phyloP scores from a whole-genome alignment of 192 early-diverging fungal genomes.

The Piromyces finnis region DNA sequence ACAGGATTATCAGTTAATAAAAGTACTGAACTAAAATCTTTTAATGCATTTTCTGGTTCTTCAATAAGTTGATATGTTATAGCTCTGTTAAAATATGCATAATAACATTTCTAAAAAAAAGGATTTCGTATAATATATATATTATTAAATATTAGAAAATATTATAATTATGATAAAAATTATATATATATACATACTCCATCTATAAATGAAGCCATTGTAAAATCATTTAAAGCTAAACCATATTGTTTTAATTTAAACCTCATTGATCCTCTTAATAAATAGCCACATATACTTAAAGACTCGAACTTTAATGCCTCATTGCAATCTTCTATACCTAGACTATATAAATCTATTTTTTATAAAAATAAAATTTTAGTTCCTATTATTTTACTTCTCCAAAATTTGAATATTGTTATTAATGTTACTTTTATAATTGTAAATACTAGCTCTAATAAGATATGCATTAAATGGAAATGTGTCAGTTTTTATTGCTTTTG shows the following conservation, averaged over 20 bases:
- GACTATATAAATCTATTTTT: not conserved
- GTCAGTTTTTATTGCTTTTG: not conserved
- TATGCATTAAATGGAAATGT: not conserved
- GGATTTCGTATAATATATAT: not conserved
- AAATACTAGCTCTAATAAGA: not conserved
- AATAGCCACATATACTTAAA: not conserved
- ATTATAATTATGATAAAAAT: no score
- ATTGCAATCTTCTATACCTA: not conserved
- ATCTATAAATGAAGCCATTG: not conserved
- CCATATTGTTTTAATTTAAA: not conserved
- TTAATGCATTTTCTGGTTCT: not conserved
- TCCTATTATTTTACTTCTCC: no score
- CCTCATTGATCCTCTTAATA: not conserved
- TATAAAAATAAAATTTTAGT: no score
- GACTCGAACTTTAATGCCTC: not conserved
- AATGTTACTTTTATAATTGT: not conserved
- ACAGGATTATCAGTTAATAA: not conserved
- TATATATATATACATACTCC: not conserved
- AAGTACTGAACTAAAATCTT: not conserved
- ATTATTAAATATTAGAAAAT: not conserved
- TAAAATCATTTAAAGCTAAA: not conserved
- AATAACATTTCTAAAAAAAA: not conserved
- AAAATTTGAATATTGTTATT: not conserved
- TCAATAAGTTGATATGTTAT: not conserved
- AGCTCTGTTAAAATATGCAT: not conserved